Base-by-base conservation (phyloP, 2,329 filamentous ascomycete species). In the Alternaria alternata region DNA sequence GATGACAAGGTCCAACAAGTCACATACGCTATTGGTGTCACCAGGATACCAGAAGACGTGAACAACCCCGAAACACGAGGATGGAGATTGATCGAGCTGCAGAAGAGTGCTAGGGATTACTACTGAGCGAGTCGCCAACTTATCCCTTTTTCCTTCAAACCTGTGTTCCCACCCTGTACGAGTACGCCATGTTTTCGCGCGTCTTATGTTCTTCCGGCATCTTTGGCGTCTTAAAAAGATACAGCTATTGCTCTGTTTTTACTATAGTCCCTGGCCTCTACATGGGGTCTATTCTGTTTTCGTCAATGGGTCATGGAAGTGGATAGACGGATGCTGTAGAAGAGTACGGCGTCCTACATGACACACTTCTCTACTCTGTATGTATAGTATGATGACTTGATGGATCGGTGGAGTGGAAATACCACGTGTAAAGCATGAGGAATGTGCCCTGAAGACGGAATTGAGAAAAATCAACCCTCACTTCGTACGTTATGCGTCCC, bases 1-100 rank as follows among this genome's bases (percentile, higher is more conserved):
- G 95, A 99, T 80, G 95, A 99, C 81, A 96, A 94, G 82, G 95
- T 99, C 24, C 95, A 99, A 81, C 89, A 97, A 69, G 95, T 99
- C 68, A 98, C 95, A 2, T 99, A 99, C 75, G 95, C 94, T 65
- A 98, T 99, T 70, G 95, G 95, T 71, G 91, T 99, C 62, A 99
- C 95, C 4, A 86, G 95, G 67, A 89, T 96, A 61, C 90, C 95
- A 2, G 95, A 99, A 77, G 95, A 99, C 70, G 94, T 98, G 69
- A 94, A 90, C 84, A 98, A 99, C 79, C 92, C 93, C 2, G 95
- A 99, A 83, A 99, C 95, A 11, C 87, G 94, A 75, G 95, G 95
- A 32, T 99, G 95, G 95, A 90, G 94, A 74, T 84, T 99, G 79
- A 98, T 99, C 76, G 95, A 99, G 83, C 88, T 99, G 84, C 95